These are phyloP conservation scores for Yamadazyma diospyri DNA, from an alignment of 1,139 yeast species.

Conservation along the genomic window DNA sequence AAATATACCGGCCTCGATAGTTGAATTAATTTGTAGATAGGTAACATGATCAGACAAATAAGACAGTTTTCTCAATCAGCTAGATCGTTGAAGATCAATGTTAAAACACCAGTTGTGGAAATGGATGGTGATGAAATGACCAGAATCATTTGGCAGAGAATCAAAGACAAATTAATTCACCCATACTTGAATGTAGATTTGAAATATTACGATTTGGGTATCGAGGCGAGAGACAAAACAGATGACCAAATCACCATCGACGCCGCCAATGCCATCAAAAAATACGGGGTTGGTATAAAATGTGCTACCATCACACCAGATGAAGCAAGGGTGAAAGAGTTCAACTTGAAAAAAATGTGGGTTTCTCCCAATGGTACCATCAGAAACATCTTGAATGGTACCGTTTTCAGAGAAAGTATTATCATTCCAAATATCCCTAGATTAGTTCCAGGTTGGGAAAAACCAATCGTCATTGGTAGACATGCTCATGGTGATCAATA, in stretches of 20 bases:
- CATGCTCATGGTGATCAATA: constrained; percentile 86
- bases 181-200: constrained; percentile 73
- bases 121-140: constrained; percentile 89
- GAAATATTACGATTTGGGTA: constrained; percentile 73
- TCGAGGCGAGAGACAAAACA: constrained; percentile 67
- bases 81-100: constrained; percentile 48
- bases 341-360: constrained; percentile 78
- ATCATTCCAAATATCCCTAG: constrained; percentile 75
- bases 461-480: constrained; percentile 82
- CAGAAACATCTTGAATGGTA: constrained; percentile 77
- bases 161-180: constrained; percentile 63
- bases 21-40: too few species aligned
- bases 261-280: constrained; percentile 71
- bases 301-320: constrained; percentile 89
- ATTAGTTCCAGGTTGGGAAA: constrained; percentile 73
- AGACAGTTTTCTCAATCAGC: constrained; percentile 8
- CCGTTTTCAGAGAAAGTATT: constrained; percentile 82
- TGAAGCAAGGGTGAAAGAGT: constrained; percentile 76
- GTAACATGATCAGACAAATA: constrained; percentile 7
- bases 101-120: constrained; percentile 71
- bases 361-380: constrained; percentile 82
- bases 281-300: constrained; percentile 78
- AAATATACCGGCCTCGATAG: too few species aligned
- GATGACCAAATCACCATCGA: constrained; percentile 70
- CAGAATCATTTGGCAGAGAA: constrained; percentile 76